Evolutionary conservation across 441 rosid species (phyloP).

Genomic region (Euphorbia celastroides): DNA sequence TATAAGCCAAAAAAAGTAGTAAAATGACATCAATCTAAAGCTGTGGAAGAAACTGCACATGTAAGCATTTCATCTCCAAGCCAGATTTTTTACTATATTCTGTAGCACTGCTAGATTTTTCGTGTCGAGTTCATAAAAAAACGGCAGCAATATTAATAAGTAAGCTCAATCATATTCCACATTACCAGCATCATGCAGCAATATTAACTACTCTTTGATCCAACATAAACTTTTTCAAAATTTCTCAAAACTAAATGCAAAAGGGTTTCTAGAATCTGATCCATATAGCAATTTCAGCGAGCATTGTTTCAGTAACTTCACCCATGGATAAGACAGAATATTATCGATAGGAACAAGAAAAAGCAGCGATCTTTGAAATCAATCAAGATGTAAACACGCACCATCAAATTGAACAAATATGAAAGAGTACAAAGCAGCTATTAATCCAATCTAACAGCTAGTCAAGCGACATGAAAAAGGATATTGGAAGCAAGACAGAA

Average conservation of each 20-base stretch:
- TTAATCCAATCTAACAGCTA: neutral
- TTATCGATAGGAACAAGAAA: neutral
- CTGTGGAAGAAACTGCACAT: neutral
- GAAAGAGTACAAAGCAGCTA: neutral
- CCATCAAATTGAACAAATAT: neutral
- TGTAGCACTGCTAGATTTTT: too few relatives aligned
- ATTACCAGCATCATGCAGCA: neutral
- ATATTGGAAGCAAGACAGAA: neutral
- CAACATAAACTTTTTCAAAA: neutral
- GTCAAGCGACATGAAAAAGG: neutral
- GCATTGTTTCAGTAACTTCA: neutral
- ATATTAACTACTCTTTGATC: constrained; percentile 1
- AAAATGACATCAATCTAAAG: neutral
- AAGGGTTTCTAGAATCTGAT: neutral
- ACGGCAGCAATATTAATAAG: too few relatives aligned
- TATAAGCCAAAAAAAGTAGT: constrained; percentile 10
- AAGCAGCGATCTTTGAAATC: neutral
- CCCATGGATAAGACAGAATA: neutral
- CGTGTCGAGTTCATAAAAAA: too few relatives aligned
- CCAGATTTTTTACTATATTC: neutral
- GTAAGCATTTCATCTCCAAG: neutral
- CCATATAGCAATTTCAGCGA: neutral
- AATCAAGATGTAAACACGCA: constrained; percentile 6
- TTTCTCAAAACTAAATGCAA: neutral
- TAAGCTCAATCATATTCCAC: neutral